These are phyloP conservation scores for Myrica gale DNA, from an alignment of 306 rosid species.

Conservation along the genomic window DNA sequence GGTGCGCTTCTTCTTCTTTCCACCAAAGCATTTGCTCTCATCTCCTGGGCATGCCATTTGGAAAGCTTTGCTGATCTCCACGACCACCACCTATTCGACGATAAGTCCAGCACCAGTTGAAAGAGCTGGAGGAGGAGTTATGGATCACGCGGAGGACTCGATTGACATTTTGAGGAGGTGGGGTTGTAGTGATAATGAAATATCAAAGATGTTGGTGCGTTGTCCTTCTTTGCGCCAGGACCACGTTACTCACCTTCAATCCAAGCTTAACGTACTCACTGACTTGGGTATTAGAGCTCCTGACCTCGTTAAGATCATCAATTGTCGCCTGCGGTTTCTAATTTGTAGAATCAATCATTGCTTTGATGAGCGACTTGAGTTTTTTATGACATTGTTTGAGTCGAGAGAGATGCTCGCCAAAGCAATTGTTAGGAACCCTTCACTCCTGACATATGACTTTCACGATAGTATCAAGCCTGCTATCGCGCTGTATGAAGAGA, in stretches of 20 bases:
- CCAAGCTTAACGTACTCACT: slow-evolving; percentile 45
- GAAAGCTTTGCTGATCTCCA: slow-evolving; percentile 24
- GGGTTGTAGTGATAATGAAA: slow-evolving; percentile 63
- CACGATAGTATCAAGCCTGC: too few species aligned
- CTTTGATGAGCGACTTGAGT: slow-evolving; percentile 53
- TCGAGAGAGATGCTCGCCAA: slow-evolving; percentile 53
- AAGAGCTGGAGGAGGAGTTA: neutral
- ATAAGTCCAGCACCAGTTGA: slow-evolving; percentile 34
- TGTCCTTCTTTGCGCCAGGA: slow-evolving; percentile 45
- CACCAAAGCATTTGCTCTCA: slow-evolving; percentile 21
- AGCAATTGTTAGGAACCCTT: slow-evolving; percentile 74
- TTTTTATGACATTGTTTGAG: slow-evolving; percentile 54
- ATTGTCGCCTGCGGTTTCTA: slow-evolving; percentile 56
- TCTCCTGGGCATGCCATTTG: neutral
- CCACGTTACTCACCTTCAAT: slow-evolving; percentile 37
- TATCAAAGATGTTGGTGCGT: slow-evolving; percentile 38
- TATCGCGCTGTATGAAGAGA: slow-evolving; percentile 39
- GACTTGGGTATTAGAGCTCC: slow-evolving; percentile 47
- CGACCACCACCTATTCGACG: slow-evolving; percentile 55
- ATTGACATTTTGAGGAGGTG: slow-evolving; percentile 48
- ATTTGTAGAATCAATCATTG: slow-evolving; percentile 27
- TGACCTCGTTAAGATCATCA: slow-evolving; percentile 59
- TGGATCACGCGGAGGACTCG: slow-evolving; percentile 28
- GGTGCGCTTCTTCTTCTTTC: slow-evolving; percentile 30
- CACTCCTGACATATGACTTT: too few species aligned